Conservation (phyloP, 352 stramenopile genomes). For the Phytophthora podocarpi region DNA sequence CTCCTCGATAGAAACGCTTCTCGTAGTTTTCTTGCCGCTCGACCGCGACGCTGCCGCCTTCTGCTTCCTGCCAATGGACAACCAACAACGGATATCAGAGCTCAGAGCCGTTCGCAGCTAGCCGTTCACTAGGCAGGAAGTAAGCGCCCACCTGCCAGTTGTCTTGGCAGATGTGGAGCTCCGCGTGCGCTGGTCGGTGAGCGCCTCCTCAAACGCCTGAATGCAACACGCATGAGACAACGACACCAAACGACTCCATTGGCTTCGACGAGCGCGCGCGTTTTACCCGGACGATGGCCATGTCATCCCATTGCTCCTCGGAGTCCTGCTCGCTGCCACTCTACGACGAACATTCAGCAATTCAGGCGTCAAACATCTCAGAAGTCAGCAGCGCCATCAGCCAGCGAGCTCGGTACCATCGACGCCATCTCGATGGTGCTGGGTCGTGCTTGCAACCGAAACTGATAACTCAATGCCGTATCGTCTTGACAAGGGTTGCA, state of each 20-base stretch:
- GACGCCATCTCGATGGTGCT: slow-evolving; percentile 12
- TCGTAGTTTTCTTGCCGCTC: slow-evolving; percentile 28
- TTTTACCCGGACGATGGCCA: slow-evolving; percentile 76
- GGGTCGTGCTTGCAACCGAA: not conserved
- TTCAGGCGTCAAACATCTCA: not conserved
- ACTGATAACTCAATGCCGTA: slow-evolving; percentile 11
- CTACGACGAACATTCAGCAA: slow-evolving; percentile 21
- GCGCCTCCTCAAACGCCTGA: slow-evolving; percentile 78
- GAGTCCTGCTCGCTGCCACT: slow-evolving; percentile 49
- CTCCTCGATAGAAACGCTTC: slow-evolving; percentile 27
- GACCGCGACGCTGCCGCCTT: slow-evolving; percentile 2
- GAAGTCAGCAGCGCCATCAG: not conserved
- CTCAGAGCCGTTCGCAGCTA: too few species aligned
- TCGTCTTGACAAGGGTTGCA: slow-evolving; percentile 18
- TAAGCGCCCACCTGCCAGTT: slow-evolving; percentile 15
- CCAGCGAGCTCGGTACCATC: slow-evolving; percentile 8
- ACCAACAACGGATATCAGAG: slow-evolving; percentile 4
- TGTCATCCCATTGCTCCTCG: slow-evolving; percentile 84
- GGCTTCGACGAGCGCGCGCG: not conserved
- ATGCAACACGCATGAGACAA: slow-evolving; percentile 6
- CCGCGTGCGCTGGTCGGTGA: slow-evolving; percentile 49
- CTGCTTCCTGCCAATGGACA: slow-evolving; percentile 29
- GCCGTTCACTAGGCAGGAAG: not conserved
- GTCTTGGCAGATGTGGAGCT: slow-evolving; percentile 14
- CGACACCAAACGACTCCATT: not conserved